A percentile compares a stretch with the other conserved stretches of the same genome.
phyloP scores from a whole-genome alignment of 2,329 filamentous ascomycete genomes.

The Trichoderma sp. region DNA sequence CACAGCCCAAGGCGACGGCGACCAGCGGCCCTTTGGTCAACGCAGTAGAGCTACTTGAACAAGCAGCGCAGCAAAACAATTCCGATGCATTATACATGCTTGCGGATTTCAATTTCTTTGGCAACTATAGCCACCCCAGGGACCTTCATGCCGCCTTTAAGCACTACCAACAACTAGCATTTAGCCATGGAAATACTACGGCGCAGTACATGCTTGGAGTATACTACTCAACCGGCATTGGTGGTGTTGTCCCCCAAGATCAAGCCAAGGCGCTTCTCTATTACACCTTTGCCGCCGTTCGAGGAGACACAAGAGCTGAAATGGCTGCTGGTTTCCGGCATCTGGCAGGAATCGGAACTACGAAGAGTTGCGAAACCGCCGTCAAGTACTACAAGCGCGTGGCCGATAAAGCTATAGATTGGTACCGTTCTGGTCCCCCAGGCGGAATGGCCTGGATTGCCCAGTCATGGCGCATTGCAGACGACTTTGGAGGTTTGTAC shows the following conservation, averaged over 20 bases:
- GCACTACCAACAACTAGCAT: conserved; percentile 78
- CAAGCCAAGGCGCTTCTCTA: conserved; percentile 92
- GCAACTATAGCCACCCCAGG: conserved; percentile 85
- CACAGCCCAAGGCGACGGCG: conserved; percentile 42
- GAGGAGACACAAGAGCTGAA: conserved; percentile 81
- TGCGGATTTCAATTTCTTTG: conserved; percentile 95
- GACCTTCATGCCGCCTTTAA: conserved; percentile 80
- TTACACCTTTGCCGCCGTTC: conserved; percentile 88
- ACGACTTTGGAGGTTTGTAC: conserved; percentile 90
- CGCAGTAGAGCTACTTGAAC: conserved; percentile 57
- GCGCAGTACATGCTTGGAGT: conserved; percentile 95
- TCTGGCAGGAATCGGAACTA: conserved; percentile 80
- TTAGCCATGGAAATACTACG: conserved; percentile 80
- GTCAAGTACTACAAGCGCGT: conserved; percentile 89
- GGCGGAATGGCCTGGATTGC: conserved; percentile 78
- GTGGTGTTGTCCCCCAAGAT: conserved; percentile 76
- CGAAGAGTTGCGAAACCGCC: conserved; percentile 83
- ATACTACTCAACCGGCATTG: conserved; percentile 93
- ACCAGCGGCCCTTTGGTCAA: conserved; percentile 52
- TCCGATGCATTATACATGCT: conserved; percentile 87
- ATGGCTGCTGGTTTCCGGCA: conserved; percentile 93
- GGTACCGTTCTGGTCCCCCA: conserved; percentile 86
- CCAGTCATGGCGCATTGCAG: conserved; percentile 83
- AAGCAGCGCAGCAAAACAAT: conserved; percentile 60
- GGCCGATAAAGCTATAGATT: conserved; percentile 88